Evolutionary conservation across 768 basidiomycete genomes (phyloP).

Genomic region (Tylopilus rubrobrunneus): DNA sequence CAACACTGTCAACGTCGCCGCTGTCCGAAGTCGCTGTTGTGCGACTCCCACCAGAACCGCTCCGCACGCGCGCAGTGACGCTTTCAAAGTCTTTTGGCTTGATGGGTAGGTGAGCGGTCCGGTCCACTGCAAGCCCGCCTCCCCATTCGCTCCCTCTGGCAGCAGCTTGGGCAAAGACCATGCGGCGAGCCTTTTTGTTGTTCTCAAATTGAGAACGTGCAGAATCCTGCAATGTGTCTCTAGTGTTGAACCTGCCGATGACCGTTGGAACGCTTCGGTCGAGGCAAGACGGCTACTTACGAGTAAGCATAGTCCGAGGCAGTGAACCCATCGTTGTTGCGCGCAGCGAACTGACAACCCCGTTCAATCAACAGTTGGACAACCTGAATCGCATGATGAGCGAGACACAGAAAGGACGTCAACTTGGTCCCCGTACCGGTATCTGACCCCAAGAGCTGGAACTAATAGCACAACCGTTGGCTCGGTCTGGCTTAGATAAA

Average conservation of each 20-base stretch:
- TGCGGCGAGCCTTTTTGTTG: conserved; percentile 71
- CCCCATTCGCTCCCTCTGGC: conserved; percentile 63
- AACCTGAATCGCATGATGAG: conserved; percentile 41
- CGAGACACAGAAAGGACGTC: conserved; percentile 3
- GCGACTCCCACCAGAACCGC: conserved; percentile 77
- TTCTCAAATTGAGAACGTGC: conserved; percentile 75
- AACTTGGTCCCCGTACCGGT: conserved; percentile 45
- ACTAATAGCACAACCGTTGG: conserved; percentile 36
- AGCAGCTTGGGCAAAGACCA: conserved; percentile 71
- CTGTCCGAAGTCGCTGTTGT: conserved; percentile 75
- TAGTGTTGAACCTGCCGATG: conserved; percentile 57
- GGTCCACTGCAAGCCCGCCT: conserved; percentile 36
- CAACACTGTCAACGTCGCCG: conserved; percentile 53
- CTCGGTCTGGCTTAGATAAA: background rate
- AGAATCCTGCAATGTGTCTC: conserved; percentile 76
- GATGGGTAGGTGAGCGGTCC: conserved; percentile 45
- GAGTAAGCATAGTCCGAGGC: conserved; percentile 88
- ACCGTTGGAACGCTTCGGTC: conserved; percentile 1
- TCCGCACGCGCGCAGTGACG: conserved; percentile 58
- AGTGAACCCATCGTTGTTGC: conserved; percentile 90
- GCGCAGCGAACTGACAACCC: conserved; percentile 77
- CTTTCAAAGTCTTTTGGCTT: conserved; percentile 40
- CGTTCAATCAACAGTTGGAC: conserved; percentile 85
- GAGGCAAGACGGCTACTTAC: conserved; percentile 11
- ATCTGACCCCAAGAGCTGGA: conserved; percentile 88